A percentile compares a stretch with the other conserved stretches of the same genome.
Evolutionary conservation across 2,329 filamentous ascomycete genomes (phyloP).

Genomic region (Allantophomopsis cytisporea): DNA sequence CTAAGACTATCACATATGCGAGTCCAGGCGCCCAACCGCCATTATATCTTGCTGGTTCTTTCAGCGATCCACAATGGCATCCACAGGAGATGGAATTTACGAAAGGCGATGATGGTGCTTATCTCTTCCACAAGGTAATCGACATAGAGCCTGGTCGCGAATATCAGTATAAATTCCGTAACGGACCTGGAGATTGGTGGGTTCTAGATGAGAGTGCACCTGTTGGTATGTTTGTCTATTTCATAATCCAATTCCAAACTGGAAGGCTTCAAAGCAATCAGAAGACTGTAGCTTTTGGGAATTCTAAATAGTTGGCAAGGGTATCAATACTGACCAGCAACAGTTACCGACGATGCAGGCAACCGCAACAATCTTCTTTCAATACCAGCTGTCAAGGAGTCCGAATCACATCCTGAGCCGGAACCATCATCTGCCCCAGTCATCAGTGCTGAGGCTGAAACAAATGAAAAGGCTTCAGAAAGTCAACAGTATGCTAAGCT

Average conservation of each 20-base stretch:
- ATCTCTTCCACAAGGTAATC: constrained; percentile 43
- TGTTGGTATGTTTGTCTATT: constrained; percentile 31
- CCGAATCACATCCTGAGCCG: neutral
- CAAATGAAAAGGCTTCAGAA: neutral
- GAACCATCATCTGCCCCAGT: neutral
- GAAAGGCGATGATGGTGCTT: constrained; percentile 32
- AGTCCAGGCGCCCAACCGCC: constrained; percentile 48
- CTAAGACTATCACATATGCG: constrained; percentile 46
- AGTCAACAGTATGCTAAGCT: neutral
- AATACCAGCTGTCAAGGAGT: constrained; percentile 11
- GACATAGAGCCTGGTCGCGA: constrained; percentile 38
- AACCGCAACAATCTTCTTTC: constrained; percentile 37
- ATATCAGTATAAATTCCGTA: constrained; percentile 64
- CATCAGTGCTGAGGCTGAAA: neutral
- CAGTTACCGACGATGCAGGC: constrained; percentile 34
- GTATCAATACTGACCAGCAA: neutral
- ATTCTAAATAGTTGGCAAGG: no score
- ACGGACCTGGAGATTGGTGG: constrained; percentile 58
- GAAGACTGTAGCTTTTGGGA: neutral
- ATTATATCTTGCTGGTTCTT: constrained; percentile 56
- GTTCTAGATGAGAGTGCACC: constrained; percentile 48
- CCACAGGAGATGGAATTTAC: constrained; percentile 49
- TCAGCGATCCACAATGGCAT: constrained; percentile 54
- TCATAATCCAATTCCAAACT: neutral
- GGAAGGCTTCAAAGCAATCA: neutral